Conservation (phyloP, 768 basidiomycete species). For the Lactarius pseudohatsudake region DNA sequence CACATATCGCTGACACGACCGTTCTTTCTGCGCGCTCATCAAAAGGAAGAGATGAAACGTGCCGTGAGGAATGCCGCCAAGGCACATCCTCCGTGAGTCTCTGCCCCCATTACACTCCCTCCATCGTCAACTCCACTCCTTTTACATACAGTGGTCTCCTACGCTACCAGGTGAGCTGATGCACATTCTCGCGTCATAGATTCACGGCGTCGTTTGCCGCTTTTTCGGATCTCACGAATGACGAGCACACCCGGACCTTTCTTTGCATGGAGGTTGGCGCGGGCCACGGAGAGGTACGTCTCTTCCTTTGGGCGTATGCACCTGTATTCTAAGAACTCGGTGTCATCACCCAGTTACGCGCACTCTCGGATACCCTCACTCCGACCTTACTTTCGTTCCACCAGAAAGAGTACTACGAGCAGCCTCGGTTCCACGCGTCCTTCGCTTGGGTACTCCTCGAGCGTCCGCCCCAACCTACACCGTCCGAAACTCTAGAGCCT, state of each 20-base stretch:
- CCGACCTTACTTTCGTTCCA: conserved; percentile 59
- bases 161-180: conserved; percentile 12
- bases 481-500: background rate
- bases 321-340: background rate
- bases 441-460: conserved; percentile 83
- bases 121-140: background rate
- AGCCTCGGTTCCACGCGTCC: conserved; percentile 86
- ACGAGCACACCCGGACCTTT: conserved; percentile 80
- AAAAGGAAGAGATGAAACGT: conserved; percentile 68
- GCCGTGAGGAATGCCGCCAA: conserved; percentile 56
- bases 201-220: conserved; percentile 72
- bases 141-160: background rate
- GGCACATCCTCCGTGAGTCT: conserved; percentile 47
- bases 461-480: conserved; percentile 9
- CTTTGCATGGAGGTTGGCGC: conserved; percentile 80
- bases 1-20: conserved; percentile 88
- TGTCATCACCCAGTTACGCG: conserved; percentile 50
- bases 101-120: conserved; percentile 9
- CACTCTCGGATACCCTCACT: conserved; percentile 54
- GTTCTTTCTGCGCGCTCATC: conserved; percentile 74
- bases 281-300: conserved; percentile 69
- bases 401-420: conserved; percentile 75
- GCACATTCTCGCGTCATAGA: conserved; percentile 40
- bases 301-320: background rate
- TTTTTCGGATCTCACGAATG: conserved; percentile 72